Evolutionary conservation across 176 grass and related monocot genomes (phyloP).

Genomic region (Oryza meridionalis): DNA sequence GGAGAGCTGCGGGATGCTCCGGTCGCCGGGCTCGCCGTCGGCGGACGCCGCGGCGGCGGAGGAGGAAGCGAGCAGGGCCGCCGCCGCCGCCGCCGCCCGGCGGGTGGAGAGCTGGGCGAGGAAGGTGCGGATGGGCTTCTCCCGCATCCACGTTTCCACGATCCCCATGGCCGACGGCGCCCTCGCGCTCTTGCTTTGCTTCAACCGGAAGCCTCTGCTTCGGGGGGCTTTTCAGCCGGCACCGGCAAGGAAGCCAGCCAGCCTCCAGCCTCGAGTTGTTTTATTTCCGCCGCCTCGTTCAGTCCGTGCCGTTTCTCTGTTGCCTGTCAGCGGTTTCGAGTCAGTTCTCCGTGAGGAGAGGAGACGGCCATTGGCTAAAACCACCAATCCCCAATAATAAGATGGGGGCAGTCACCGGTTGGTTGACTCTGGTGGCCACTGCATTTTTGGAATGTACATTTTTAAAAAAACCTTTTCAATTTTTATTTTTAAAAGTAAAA

Average conservation of each 20-base stretch:
- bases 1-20: conserved; percentile 62
- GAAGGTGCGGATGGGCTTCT: conserved; percentile 70
- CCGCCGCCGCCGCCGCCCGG: background rate
- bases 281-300: background rate
- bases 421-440: no score
- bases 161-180: conserved; percentile 46
- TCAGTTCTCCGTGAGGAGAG: background rate
- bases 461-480: no score
- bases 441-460: no score
- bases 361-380: background rate
- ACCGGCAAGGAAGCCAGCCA: background rate
- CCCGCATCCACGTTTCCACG: conserved; percentile 51
- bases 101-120: conserved; percentile 29
- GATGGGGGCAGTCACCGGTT: no score
- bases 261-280: no score
- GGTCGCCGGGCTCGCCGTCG: conserved; percentile 5
- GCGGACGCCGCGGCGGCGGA: conserved; percentile 22
- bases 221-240: background rate
- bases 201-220: conserved; percentile 34
- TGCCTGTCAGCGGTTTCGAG: no score
- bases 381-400: no score
- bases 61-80: conserved; percentile 29
- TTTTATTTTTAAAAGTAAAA: no score
- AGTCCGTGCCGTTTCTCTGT: background rate
- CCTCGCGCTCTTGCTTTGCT: conserved; percentile 18